A percentile compares a stretch with the other conserved stretches of the same genome.
Conservation (phyloP, 805 yeast species). For the Myxozyma neotropica region DNA sequence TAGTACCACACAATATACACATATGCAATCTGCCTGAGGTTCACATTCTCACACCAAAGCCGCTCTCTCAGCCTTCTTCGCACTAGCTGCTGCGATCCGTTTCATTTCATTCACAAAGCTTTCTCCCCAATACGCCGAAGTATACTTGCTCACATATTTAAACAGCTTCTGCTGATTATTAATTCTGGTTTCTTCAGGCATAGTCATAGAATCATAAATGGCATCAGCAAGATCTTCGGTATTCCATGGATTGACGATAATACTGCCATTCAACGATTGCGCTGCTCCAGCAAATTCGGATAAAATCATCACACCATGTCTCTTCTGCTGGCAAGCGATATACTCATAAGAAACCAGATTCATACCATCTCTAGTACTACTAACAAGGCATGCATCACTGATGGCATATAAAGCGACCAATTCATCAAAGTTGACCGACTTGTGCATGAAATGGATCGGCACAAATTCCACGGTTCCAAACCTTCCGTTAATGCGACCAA, state of each 20-base stretch:
- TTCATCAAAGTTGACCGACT: conserved; percentile 86
- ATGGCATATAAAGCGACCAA: conserved; percentile 82
- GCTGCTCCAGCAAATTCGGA: conserved; percentile 99
- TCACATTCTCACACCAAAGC: neutral
- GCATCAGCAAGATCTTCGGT: conserved; percentile 90
- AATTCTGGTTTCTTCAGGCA: conserved; percentile 76
- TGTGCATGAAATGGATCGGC: conserved; percentile 96
- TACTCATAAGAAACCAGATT: conserved; percentile 94
- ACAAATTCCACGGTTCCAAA: conserved; percentile 97
- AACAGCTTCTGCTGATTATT: conserved; percentile 83
- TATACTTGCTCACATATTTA: conserved; percentile 86
- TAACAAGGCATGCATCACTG: conserved; percentile 88
- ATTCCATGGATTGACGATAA: conserved; percentile 97
- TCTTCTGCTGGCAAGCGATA: conserved; percentile 88
- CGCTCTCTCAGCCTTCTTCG: conserved; percentile 12
- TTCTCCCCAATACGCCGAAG: conserved; percentile 97
- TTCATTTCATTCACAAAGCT: conserved; percentile 83
- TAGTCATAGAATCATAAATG: conserved; percentile 80
- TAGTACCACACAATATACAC: too few relatives aligned
- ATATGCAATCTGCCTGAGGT: too few relatives aligned
- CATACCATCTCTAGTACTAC: conserved; percentile 98
- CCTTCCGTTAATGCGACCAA: conserved; percentile 93
- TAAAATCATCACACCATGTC: conserved; percentile 81
- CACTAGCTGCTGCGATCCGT: conserved; percentile 27
- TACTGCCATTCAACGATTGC: conserved; percentile 90